These are phyloP conservation scores for Hyphopichia homilentoma DNA, from an alignment of 805 yeast species.

Conservation along the genomic window DNA sequence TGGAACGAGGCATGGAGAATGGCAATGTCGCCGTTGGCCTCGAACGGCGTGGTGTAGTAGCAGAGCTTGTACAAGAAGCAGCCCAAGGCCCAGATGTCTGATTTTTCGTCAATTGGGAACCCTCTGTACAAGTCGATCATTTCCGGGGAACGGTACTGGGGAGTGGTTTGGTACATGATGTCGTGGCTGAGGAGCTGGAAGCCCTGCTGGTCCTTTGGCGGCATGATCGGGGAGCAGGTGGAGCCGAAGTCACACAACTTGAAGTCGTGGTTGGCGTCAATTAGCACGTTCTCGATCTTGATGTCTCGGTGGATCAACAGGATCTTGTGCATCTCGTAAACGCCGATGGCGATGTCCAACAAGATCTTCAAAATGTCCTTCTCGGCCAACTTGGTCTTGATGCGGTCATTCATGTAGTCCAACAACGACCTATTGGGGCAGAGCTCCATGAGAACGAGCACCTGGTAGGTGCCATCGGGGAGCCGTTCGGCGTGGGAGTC, in stretches of 20 bases:
- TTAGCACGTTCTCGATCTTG: constrained; percentile 75
- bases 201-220: constrained; percentile 64
- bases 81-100: constrained; percentile 86
- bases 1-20: constrained; percentile 79
- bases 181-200: constrained; percentile 59
- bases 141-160: constrained; percentile 82
- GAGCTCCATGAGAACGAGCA: constrained; percentile 85
- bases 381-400: constrained; percentile 74
- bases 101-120: constrained; percentile 73
- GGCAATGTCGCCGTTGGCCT: constrained; percentile 80
- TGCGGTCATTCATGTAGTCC: constrained; percentile 85
- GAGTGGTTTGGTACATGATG: constrained; percentile 75
- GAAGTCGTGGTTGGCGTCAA: constrained; percentile 54
- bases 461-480: constrained; percentile 64
- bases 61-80: constrained; percentile 73
- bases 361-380: constrained; percentile 77
- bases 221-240: constrained; percentile 60
- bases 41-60: constrained; percentile 90
- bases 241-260: constrained; percentile 84
- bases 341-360: constrained; percentile 75
- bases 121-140: constrained; percentile 72
- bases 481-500: constrained; percentile 74
- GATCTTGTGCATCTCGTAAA: constrained; percentile 79
- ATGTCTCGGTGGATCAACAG: constrained; percentile 88
- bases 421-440: constrained; percentile 84